Base-by-base conservation (phyloP, 352 stramenopile species). In the Phytophthora hybrid region DNA sequence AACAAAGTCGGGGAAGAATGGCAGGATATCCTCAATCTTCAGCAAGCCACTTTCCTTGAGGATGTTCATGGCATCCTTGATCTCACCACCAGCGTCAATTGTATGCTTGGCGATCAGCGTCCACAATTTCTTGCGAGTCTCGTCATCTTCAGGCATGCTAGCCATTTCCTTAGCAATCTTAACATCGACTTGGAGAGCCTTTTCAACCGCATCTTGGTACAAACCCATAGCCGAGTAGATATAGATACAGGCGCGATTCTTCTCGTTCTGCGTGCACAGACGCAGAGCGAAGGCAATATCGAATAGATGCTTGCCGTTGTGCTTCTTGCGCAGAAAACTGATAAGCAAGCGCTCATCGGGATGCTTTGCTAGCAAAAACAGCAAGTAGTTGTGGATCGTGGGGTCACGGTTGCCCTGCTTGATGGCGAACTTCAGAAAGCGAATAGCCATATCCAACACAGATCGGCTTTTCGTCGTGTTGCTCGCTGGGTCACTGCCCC, bases 1-100 rank as follows among this genome's bases (percentile, higher is more conserved):
- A 23, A 98, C 93, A 77, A 98, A 98, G 66, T 99, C 95, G 4
- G 95, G 95, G 73, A 99, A 98, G 73, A 98, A 98, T 16, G 94
- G 93, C 55, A 99, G 68, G 29, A 99, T 96, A 63, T 99, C 95
- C 69, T 99, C 94, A 59, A 98, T 98, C 78, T 95, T 96, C 19
- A 98, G 71, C 56, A 98, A 59, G 2, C 79, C 83, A 51, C 90
- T 97, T 54, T 97, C 90, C 41, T 97, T 94, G 10, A 97, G 69
- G 58, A 97, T 95, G 8, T 82, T 87, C 89, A 93, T 92, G 10
- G 85, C 86, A 51, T 93, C 88, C 61, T 94, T 95, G 67, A 96
- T 94, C 69, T 95, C 84, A 21, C 83, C 86, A 34, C 88, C 90
- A 1, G 89, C 89, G 67, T 98, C 90, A 56, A 98, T 98, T 56